Evolutionary conservation across 2,329 filamentous ascomycete species (phyloP), one percentile per base, ranked within the genome.

Genomic region (Microcyclosporella mali): DNA sequence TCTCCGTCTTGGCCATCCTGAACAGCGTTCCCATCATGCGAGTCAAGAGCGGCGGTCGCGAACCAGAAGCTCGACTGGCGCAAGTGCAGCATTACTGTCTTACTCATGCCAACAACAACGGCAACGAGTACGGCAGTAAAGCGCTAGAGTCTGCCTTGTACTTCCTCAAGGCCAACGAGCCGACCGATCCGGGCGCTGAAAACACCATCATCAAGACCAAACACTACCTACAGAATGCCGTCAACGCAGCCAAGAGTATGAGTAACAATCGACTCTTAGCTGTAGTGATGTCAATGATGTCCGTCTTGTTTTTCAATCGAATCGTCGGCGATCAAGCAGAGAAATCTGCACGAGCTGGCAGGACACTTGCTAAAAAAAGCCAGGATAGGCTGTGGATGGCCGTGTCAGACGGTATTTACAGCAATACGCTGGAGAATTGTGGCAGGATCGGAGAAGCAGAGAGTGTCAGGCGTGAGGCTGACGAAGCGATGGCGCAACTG

Each of bases 271-370:
- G 94, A 51, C 83, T 89, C 41, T 75, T 88, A n/a, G 82, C 82
- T 36, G 84, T 95, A 51, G 82, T 84, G 4, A 77, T 95, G 46
- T 88, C 82, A 53, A 82, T 92, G 51, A 94, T 95, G 84, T 84
- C 85, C 40, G 81, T 77, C 58, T 78, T 81, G 39, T 84, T 95
- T 57, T 95, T 89, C 64, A 82, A 83, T 34, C 84, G 84, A 46
- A 83, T 89, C 11, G 79, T 94, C 3, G 88, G 88, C 37, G 66
- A 69, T 29, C 70, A 74, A 51, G 67, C 78, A 2, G 67, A 75
- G 33, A 72, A 73, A 45, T 75, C 74, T 34, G 64, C 60, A 43
- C 70, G 42, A 52, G 71, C 48, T 55, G 69, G 46, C 50, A 76
- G 79, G 3, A 70, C 73, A 2, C 68, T 74, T 36, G 79, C 78